Conservation (phyloP, 1,139 yeast genomes). For the Protomyces macrosporus region DNA sequence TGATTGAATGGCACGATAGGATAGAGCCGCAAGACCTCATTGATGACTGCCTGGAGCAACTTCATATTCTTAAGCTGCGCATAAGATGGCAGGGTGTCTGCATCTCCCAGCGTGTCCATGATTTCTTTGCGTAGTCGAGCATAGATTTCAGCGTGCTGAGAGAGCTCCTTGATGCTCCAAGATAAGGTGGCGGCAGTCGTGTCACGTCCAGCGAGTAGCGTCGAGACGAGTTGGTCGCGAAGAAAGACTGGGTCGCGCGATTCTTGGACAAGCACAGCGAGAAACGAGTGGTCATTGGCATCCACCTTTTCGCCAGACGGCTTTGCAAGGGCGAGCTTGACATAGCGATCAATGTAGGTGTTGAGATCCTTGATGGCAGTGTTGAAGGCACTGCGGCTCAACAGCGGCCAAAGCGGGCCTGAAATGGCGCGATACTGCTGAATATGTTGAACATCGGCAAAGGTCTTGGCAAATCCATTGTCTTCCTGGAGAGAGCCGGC, state of each 20-base stretch:
- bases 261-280: conserved; percentile 50
- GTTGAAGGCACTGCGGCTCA: conserved; percentile 34
- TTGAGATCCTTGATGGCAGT: conserved; percentile 40
- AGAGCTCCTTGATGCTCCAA: conserved; percentile 47
- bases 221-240: conserved; percentile 51
- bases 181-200: conserved; percentile 34
- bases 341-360: conserved; percentile 26
- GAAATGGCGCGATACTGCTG: conserved; percentile 43
- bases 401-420: conserved; percentile 42
- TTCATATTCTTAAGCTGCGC: conserved; percentile 50
- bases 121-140: conserved; percentile 44
- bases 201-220: conserved; percentile 37
- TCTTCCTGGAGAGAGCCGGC: conserved; percentile 41
- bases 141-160: conserved; percentile 45
- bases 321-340: conserved; percentile 4
- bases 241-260: conserved; percentile 48
- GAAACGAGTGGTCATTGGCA: conserved; percentile 47
- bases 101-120: background rate
- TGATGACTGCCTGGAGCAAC: conserved; percentile 35
- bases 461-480: conserved; percentile 44
- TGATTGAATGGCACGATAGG: conserved; percentile 55
- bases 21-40: conserved; percentile 51
- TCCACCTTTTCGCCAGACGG: conserved; percentile 31
- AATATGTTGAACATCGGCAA: conserved; percentile 43
- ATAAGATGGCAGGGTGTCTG: conserved; percentile 40